These are phyloP conservation scores for Lactarius tabidus DNA, from an alignment of 768 basidiomycete species.

Conservation along the genomic window DNA sequence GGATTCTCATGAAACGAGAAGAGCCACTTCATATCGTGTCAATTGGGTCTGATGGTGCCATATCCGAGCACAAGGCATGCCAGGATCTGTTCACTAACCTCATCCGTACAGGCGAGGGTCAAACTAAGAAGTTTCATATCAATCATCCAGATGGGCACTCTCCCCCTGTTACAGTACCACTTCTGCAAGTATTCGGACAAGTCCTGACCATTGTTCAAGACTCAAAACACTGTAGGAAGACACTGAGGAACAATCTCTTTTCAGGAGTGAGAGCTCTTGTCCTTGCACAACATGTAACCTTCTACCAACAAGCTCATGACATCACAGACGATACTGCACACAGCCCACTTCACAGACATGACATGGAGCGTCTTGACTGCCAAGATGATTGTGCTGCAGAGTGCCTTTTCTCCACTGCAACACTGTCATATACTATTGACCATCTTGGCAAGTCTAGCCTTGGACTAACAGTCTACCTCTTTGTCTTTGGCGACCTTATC, in stretches of 20 bases:
- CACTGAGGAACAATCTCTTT: not conserved
- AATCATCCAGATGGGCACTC: not conserved
- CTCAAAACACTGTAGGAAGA: not conserved
- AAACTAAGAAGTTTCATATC: not conserved
- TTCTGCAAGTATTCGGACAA: not conserved
- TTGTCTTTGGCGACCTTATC: not conserved
- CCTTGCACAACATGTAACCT: not conserved
- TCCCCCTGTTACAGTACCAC: not conserved
- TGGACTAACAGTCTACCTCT: not conserved
- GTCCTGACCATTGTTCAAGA: not conserved
- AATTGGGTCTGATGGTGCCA: not conserved
- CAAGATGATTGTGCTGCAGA: not conserved
- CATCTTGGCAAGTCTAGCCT: not conserved
- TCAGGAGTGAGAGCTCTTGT: not conserved
- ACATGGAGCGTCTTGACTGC: not conserved
- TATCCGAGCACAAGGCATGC: not conserved
- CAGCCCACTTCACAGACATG: not conserved
- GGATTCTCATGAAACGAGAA: not conserved
- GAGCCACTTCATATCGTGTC: not conserved
- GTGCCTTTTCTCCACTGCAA: not conserved
- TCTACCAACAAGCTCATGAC: not conserved
- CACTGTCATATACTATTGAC: not conserved
- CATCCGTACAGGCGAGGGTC: not conserved
- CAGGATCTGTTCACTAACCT: not conserved
- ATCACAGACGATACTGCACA: not conserved